Percentiles rank a stretch among this genome's conserved stretches.
phyloP scores from a whole-genome alignment of 2,329 filamentous ascomycete genomes.

The Diplocarpon mali region DNA sequence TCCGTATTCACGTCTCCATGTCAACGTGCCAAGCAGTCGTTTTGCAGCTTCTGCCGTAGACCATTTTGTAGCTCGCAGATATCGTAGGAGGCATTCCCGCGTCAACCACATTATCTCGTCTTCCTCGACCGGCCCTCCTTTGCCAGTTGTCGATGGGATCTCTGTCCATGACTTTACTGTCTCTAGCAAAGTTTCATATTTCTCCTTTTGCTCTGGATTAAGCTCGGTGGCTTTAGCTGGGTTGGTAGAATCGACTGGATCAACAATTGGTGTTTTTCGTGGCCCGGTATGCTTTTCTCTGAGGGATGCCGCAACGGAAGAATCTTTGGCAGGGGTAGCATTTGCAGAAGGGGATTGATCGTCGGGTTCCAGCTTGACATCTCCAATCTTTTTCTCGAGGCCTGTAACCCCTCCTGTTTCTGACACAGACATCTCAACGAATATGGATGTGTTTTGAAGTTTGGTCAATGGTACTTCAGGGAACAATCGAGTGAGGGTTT shows the following conservation, averaged over 20 bases:
- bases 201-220: conserved; percentile 65
- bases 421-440: conserved; percentile 10
- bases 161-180: conserved; percentile 61
- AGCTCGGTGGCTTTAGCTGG: conserved; percentile 46
- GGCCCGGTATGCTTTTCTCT: conserved; percentile 27
- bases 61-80: conserved; percentile 92
- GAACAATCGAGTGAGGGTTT: no score
- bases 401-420: conserved; percentile 1
- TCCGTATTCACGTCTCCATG: conserved; percentile 87
- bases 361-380: conserved; percentile 12
- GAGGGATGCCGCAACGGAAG: conserved; percentile 16
- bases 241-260: conserved; percentile 17
- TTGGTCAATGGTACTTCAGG: no score
- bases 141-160: conserved; percentile 49
- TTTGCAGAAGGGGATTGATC: not conserved
- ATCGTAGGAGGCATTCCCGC: conserved; percentile 82
- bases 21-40: conserved; percentile 69
- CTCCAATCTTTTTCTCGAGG: conserved; percentile 9
- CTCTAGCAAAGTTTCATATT: conserved; percentile 69
- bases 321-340: conserved; percentile 2
- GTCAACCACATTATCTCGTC: conserved; percentile 83
- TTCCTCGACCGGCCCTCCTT: conserved; percentile 58
- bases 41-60: conserved; percentile 61
- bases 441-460: not conserved
- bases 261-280: conserved; percentile 30